A percentile compares a stretch with the other conserved stretches of the same genome.
phyloP scores from a whole-genome alignment of 306 rosid species.

The Vicia sativa region DNA sequence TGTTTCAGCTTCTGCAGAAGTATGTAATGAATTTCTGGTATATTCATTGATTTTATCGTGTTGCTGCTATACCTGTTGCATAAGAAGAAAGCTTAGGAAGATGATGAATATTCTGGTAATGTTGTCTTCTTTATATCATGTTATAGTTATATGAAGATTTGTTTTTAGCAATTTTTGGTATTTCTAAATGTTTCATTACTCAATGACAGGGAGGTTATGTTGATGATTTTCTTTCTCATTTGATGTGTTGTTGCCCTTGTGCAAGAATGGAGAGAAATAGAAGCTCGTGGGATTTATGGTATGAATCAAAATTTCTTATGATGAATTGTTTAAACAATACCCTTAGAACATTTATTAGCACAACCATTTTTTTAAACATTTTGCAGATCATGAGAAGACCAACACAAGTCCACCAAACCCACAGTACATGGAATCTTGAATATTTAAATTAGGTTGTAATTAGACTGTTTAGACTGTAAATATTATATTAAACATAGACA shows the following conservation, averaged over 20 bases:
- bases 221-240: slow-evolving; percentile 95
- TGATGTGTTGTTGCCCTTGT: slow-evolving; percentile 96
- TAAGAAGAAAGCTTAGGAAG: slow-evolving; percentile 88
- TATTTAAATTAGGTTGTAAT: slow-evolving; percentile 8
- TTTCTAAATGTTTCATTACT: slow-evolving; percentile 24
- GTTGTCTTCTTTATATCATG: background rate
- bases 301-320: background rate
- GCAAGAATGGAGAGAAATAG: slow-evolving; percentile 98
- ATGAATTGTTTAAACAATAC: too few relatives aligned
- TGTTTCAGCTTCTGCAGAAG: slow-evolving; percentile 80
- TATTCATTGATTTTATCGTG: slow-evolving; percentile 84
- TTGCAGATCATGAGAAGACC: slow-evolving; percentile 78
- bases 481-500: slow-evolving; percentile 35
- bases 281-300: slow-evolving; percentile 75
- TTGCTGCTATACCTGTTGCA: slow-evolving; percentile 94
- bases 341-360: too few relatives aligned
- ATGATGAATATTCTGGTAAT: slow-evolving; percentile 78
- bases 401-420: slow-evolving; percentile 74
- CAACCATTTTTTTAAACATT: slow-evolving; percentile 23
- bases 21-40: slow-evolving; percentile 89
- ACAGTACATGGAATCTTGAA: slow-evolving; percentile 82
- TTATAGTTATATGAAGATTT: background rate
- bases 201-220: slow-evolving; percentile 74
- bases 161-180: slow-evolving; percentile 14
- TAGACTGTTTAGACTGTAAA: slow-evolving; percentile 26